Evolutionary conservation across 2,329 filamentous ascomycete species (phyloP), one percentile per base, ranked within the genome.

Genomic region (Ceratocystis eucalypticola): DNA sequence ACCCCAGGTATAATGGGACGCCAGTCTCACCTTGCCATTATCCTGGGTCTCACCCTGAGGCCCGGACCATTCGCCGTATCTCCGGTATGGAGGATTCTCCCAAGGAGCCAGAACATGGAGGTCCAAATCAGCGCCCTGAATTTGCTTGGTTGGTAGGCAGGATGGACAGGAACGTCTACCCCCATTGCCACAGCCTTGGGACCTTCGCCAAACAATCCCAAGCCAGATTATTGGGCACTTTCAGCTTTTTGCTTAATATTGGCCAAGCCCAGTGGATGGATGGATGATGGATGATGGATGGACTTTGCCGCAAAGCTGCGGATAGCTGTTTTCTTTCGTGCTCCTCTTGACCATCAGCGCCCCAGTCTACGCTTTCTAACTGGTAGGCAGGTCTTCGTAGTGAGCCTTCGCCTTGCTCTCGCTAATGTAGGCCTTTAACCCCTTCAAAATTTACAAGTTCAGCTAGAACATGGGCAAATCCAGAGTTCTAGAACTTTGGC

Each of bases 381-480:
- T 55, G 50, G 10, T 15, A 15, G 20, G 22, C 30, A 10, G 8
- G 6, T 30, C 30, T 57, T 15, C 1, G 3, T 33, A 15, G 6
- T 57, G 25, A 57, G 53, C 10, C 53, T 17, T 33, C 22, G 53
- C 22, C 53, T 57, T 22, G 15, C 28, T 30, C 28, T 57, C 53
- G 53, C 53, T 57, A 57, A 57, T 57, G 53, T 30, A 28, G 53
- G 53, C 30, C 7, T 57, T 57, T 57, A 57, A 57, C 53, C 53
- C 53, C 53, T 57, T 30, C 53, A 33, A 15, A 28, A 28, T 33
- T 30, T 33, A 28, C 22, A 22, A 6, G 5, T 57, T 57, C 22
- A 57, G 53, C 22, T 57, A 20, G 22, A 57, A 28, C 8, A 28
- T 30, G 22, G 30, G 25, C 10, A 17, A 8, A 8, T 33, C 53